Evolutionary conservation across 257 asterid genomes (phyloP).

Genomic region (Misopates orontium): DNA sequence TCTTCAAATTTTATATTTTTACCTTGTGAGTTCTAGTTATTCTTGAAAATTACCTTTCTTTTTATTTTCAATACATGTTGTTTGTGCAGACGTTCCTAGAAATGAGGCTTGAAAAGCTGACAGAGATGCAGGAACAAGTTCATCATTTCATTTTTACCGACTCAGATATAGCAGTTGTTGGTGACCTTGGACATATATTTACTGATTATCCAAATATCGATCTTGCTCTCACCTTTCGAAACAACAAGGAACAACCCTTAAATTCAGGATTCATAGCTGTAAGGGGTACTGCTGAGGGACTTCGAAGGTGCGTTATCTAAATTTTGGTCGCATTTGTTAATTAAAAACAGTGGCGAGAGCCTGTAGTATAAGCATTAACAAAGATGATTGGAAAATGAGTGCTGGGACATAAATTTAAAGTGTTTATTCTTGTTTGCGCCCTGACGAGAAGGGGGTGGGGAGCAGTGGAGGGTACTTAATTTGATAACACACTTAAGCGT

Average conservation of each 20-base stretch:
- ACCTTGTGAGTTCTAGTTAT: background rate
- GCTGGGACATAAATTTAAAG: no score
- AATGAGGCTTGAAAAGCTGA: slow-evolving; percentile 51
- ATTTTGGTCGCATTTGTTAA: slow-evolving; percentile 2
- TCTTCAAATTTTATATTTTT: slow-evolving; percentile 8
- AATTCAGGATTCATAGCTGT: slow-evolving; percentile 97
- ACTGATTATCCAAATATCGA: slow-evolving; percentile 63
- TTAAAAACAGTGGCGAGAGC: background rate
- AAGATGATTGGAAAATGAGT: no score
- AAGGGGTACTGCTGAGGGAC: slow-evolving; percentile 79
- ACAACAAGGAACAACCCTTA: slow-evolving; percentile 91
- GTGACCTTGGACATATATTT: slow-evolving; percentile 67
- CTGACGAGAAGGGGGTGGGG: no score
- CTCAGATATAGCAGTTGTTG: slow-evolving; percentile 86
- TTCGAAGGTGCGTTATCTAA: slow-evolving; percentile 54
- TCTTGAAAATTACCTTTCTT: slow-evolving; percentile 15
- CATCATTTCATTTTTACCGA: slow-evolving; percentile 81
- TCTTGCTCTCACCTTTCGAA: slow-evolving; percentile 89
- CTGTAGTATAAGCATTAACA: no score
- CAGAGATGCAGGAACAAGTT: slow-evolving; percentile 44
- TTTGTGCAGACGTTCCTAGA: slow-evolving; percentile 67
- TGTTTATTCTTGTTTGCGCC: no score
- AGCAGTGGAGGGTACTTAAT: no score
- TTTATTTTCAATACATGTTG: slow-evolving; percentile 21
- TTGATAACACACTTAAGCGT: no score